These are phyloP conservation scores for Cubamyces sp. DNA, from an alignment of 768 basidiomycete genomes.

Conservation along the genomic window DNA sequence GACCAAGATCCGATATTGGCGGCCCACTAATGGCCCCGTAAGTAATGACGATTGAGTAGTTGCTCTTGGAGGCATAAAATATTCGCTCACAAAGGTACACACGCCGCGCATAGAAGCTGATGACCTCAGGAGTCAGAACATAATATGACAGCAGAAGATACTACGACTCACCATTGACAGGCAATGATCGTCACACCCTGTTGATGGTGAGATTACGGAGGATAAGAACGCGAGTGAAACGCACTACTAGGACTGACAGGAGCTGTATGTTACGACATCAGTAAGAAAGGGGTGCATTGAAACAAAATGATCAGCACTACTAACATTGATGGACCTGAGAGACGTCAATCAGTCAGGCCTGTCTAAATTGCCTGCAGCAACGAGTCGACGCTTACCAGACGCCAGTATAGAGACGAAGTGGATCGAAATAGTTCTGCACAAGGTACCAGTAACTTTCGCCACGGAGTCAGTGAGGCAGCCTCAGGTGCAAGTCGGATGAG, in stretches of 20 bases:
- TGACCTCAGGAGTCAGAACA: neutral
- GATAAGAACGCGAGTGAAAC: neutral
- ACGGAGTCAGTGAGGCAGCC: neutral
- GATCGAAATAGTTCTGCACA: neutral
- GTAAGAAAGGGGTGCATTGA: neutral
- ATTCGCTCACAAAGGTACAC: constrained; percentile 8
- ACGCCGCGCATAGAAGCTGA: constrained; percentile 10
- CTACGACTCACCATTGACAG: constrained; percentile 3
- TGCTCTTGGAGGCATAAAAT: too few relatives aligned
- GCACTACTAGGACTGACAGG: neutral
- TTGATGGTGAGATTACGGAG: too few relatives aligned
- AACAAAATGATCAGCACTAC: neutral
- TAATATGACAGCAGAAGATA: too few relatives aligned
- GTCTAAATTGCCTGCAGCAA: neutral
- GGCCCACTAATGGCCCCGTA: neutral
- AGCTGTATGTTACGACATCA: neutral
- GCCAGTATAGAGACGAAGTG: neutral
- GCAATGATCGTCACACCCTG: constrained; percentile 4
- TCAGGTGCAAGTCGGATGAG: too few relatives aligned
- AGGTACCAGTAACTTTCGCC: neutral
- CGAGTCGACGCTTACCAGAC: neutral
- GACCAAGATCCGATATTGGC: neutral
- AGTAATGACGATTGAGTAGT: too few relatives aligned
- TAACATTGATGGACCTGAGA: neutral
- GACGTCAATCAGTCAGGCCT: neutral